A percentile compares a stretch with the other conserved stretches of the same genome.
Evolutionary conservation across 345 rosid genomes (phyloP).

Genomic region (Gossypium herbaceum): DNA sequence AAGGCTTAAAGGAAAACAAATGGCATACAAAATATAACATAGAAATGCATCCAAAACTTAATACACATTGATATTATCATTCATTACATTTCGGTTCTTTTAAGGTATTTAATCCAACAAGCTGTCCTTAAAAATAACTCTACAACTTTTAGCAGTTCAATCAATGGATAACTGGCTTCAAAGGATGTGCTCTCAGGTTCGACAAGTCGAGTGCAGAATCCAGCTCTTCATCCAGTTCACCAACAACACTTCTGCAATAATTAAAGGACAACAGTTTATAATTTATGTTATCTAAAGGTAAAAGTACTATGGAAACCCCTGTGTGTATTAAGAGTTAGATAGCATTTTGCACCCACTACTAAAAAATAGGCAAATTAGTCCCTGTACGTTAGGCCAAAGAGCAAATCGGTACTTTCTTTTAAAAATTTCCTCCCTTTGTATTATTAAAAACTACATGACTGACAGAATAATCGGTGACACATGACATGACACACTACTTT

Average conservation of each 20-base stretch:
- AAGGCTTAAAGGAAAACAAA: background rate
- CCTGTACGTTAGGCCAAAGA: no score
- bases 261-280: background rate
- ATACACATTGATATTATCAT: background rate
- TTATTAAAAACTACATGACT: no score
- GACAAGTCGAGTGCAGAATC: conserved; percentile 72
- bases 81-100: background rate
- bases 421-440: no score
- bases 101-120: conserved; percentile 1
- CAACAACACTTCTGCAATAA: conserved; percentile 75
- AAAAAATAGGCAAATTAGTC: no score
- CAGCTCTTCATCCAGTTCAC: conserved; percentile 89
- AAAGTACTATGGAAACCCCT: no score
- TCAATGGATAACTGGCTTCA: conserved; percentile 88
- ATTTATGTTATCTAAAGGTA: background rate
- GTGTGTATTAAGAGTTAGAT: no score
- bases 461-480: no score
- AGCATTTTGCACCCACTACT: no score
- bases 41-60: background rate
- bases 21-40: background rate
- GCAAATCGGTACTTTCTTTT: no score
- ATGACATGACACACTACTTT: no score
- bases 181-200: conserved; percentile 87
- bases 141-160: background rate
- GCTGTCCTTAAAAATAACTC: background rate